Evolutionary conservation across 176 grass and related monocot species (phyloP).

Genomic region (Pontederia crassipes): DNA sequence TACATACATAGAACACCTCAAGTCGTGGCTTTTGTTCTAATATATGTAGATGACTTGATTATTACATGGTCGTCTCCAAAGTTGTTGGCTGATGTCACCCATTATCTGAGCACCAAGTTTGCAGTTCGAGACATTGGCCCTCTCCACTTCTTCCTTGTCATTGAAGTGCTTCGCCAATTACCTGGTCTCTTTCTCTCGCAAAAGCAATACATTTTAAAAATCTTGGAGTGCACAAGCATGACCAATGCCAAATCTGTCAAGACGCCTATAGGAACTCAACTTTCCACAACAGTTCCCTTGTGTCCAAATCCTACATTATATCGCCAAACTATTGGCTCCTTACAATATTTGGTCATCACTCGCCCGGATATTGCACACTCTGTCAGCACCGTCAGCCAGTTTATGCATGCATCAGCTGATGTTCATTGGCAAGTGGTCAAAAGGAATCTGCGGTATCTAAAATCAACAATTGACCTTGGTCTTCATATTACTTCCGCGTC

Average conservation of each 20-base stretch:
- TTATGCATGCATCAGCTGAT: constrained; percentile 1
- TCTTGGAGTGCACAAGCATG: background rate
- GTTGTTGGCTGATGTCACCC: background rate
- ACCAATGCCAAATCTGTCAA: background rate
- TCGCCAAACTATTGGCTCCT: background rate
- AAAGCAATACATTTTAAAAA: background rate
- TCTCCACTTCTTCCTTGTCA: background rate
- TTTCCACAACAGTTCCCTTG: background rate
- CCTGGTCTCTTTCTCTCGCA: background rate
- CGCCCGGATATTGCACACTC: background rate
- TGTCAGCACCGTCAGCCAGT: background rate
- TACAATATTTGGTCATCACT: background rate
- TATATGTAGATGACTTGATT: background rate
- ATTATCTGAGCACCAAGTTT: background rate
- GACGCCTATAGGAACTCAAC: background rate
- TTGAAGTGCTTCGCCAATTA: background rate
- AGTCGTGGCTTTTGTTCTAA: background rate
- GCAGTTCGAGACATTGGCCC: background rate
- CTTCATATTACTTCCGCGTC: background rate
- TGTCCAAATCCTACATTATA: background rate
- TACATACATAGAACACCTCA: background rate
- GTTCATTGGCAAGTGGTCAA: constrained; percentile 1
- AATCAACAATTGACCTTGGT: background rate
- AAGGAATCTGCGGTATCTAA: background rate
- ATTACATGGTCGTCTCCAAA: background rate